Base-by-base conservation (phyloP, 768 basidiomycete species). In the Panaeolus papilionaceus region DNA sequence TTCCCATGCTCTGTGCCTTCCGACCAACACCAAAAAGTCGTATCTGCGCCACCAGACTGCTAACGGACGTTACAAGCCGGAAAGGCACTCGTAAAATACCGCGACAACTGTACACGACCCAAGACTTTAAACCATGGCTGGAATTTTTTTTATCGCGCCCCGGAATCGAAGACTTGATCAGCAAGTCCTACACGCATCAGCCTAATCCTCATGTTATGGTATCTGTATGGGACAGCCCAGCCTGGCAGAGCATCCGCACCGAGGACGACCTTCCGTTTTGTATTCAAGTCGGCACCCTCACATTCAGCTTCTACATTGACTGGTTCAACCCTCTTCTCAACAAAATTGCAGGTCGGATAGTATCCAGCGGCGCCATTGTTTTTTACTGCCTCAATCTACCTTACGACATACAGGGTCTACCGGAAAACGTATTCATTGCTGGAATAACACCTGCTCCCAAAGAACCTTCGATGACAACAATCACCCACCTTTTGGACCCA, bases 251-350 rank as follows among this genome's bases (percentile, higher is more conserved):
- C 44, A 58, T 66, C 23, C 42, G 65, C 28, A 72, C 54, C 16
- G 54, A 58, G 16, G 33, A 58, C 28, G 38, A 71, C 58, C 68
- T 76, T 49, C 54, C 54, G 11, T 66, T 66, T 42, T 61, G 58
- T 23, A 62, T 38, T 18, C 61, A 58, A 18, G 5, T 16, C 2
- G 44, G 44, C 39, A 66, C 45, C 39, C 61, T 73, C 11, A 73
- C 69, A 16, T 73, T 73, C 68, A 70, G 67, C 42, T 67, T 64
- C 66, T 75, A 69, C 20, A 72, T 75, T n/a, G 76, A 77, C 51
- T 77, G 76, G 76, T 77, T 74, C 64, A 77, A 77, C 45, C 76
- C 76, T 9, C 70, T 74, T 39, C 68, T 68, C 39, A 77, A 77
- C 66, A 75, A 77, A 64, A 73, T 71, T 51, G 66, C 72, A 12